Percentiles rank a stretch among this genome's conserved stretches.
Evolutionary conservation across 2,329 filamentous ascomycete genomes (phyloP).

Genomic region (Paraphaeosphaeria sporulosa): DNA sequence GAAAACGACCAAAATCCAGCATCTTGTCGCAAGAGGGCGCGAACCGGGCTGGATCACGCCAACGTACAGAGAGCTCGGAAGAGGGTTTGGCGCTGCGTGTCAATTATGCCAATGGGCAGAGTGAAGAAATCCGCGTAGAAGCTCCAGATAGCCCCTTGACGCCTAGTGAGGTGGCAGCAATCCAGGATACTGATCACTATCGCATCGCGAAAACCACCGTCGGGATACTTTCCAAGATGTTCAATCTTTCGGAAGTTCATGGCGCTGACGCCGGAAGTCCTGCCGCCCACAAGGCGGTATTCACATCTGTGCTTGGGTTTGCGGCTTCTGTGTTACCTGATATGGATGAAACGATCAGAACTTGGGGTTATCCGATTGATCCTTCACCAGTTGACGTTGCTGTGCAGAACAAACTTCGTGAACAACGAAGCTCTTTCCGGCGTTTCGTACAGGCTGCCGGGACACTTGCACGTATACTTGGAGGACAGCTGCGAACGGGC

Average conservation of each 20-base stretch:
- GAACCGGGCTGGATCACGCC: slow-evolving; percentile 56
- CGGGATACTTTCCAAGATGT: slow-evolving; percentile 63
- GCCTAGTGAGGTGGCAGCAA: slow-evolving; percentile 53
- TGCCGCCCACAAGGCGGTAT: slow-evolving; percentile 53
- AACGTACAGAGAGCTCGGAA: slow-evolving; percentile 55
- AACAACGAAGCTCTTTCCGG: slow-evolving; percentile 63
- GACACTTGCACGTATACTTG: slow-evolving; percentile 64
- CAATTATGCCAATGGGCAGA: slow-evolving; percentile 67
- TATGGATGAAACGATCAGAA: slow-evolving; percentile 64
- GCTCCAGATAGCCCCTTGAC: slow-evolving; percentile 39
- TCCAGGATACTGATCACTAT: slow-evolving; percentile 63
- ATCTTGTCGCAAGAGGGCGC: slow-evolving; percentile 44
- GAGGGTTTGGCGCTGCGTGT: slow-evolving; percentile 62
- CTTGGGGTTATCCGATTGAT: slow-evolving; percentile 67
- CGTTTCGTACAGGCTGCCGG: slow-evolving; percentile 70
- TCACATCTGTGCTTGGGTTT: slow-evolving; percentile 49
- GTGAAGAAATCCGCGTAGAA: slow-evolving; percentile 64
- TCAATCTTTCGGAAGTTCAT: slow-evolving; percentile 54
- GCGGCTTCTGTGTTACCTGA: slow-evolving; percentile 57
- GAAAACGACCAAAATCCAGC: slow-evolving; percentile 61
- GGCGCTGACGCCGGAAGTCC: slow-evolving; percentile 23
- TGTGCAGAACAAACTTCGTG: slow-evolving; percentile 64
- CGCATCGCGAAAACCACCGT: slow-evolving; percentile 64
- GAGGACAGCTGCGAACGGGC: slow-evolving; percentile 58
- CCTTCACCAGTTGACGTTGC: slow-evolving; percentile 61